A percentile compares a stretch with the other conserved stretches of the same genome.
These are phyloP conservation scores for Puccinellia tenuiflora DNA, from an alignment of 176 grass and related monocot genomes.

Conservation along the genomic window DNA sequence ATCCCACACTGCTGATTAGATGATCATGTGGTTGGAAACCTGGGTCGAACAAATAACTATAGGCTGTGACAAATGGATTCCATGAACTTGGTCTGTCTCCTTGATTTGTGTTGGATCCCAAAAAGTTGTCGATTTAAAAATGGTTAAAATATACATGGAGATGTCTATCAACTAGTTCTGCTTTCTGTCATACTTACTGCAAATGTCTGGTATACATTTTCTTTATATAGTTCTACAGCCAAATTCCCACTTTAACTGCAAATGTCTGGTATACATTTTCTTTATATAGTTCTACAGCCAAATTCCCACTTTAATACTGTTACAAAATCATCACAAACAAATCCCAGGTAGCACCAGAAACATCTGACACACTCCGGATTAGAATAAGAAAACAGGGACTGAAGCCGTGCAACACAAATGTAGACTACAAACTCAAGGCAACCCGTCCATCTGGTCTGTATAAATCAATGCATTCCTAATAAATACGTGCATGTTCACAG, in stretches of 20 bases:
- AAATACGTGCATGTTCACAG: neutral
- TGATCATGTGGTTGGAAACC: neutral
- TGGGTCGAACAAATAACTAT: slow-evolving; percentile 4
- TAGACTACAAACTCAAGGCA: neutral
- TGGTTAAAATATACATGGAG: neutral
- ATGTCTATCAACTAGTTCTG: neutral
- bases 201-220: neutral
- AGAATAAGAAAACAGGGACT: neutral
- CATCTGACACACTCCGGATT: neutral
- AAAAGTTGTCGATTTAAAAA: neutral
- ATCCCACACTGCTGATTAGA: neutral
- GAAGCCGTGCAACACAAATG: neutral
- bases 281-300: neutral
- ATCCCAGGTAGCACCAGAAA: neutral
- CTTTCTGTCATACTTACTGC: neutral
- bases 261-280: neutral
- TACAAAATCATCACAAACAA: neutral
- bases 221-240: neutral
- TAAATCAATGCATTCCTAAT: slow-evolving; percentile 18
- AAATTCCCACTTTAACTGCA: neutral
- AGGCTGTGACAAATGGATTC: neutral
- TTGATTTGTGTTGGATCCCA: slow-evolving; percentile 4
- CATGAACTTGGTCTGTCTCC: neutral
- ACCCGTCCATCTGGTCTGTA: neutral
- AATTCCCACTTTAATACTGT: neutral